Percentiles rank a stretch among this genome's conserved stretches.
phyloP scores from a whole-genome alignment of 176 grass and related monocot species.

The Eragrostis curvula region DNA sequence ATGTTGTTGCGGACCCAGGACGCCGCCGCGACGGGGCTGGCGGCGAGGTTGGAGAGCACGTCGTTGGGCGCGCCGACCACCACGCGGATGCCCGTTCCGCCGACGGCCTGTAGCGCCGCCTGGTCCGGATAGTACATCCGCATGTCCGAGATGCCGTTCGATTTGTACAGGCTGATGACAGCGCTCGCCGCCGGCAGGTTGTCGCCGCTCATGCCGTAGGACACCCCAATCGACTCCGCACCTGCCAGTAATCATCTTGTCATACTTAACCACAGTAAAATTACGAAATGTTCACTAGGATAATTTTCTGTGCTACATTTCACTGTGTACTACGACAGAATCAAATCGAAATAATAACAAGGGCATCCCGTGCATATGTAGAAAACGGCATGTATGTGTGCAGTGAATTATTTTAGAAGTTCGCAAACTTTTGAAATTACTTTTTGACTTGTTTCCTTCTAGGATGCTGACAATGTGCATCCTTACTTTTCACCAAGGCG shows the following conservation, averaged over 20 bases:
- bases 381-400: too few species aligned
- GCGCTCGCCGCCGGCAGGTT: slow-evolving; percentile 34
- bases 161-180: slow-evolving; percentile 27
- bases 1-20: slow-evolving; percentile 49
- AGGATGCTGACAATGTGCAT: too few species aligned
- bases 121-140: slow-evolving; percentile 42
- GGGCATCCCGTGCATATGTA: too few species aligned
- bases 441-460: too few species aligned
- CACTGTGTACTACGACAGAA: background rate
- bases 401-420: too few species aligned
- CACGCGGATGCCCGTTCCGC: slow-evolving; percentile 39
- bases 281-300: background rate
- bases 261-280: background rate
- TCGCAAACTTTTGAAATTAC: too few species aligned
- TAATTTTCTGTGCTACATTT: background rate
- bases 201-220: slow-evolving; percentile 46
- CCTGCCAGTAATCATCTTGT: background rate
- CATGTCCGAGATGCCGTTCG: slow-evolving; percentile 47
- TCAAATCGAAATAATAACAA: background rate
- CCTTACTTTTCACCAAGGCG: too few species aligned
- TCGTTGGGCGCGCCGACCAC: slow-evolving; percentile 41
- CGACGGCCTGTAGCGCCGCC: slow-evolving; percentile 31
- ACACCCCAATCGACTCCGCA: slow-evolving; percentile 41
- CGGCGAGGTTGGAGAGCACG: slow-evolving; percentile 19
- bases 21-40: slow-evolving; percentile 15